phyloP scores from a whole-genome alignment of 2,329 filamentous ascomycete species.

The Fusarium heterosporum region DNA sequence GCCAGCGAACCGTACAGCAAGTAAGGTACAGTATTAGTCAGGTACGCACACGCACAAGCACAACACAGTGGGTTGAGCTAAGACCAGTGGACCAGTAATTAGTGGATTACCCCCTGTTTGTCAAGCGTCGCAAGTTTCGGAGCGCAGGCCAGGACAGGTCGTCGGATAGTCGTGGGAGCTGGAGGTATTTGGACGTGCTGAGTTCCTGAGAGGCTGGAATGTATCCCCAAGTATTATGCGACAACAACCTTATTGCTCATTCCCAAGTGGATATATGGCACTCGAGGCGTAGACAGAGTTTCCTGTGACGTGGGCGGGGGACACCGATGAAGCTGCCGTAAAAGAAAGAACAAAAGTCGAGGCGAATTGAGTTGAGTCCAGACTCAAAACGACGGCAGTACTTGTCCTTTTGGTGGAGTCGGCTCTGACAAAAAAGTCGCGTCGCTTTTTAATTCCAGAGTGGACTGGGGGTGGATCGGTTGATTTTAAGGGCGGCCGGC shows the following conservation, averaged over 20 bases:
- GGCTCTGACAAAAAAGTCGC: constrained; percentile 31
- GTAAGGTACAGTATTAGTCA: constrained; percentile 24
- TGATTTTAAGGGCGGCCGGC: constrained; percentile 39
- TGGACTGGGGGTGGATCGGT: constrained; percentile 40
- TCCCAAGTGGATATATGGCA: constrained; percentile 38
- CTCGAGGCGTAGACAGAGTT: constrained; percentile 13
- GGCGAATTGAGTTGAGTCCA: constrained; percentile 21
- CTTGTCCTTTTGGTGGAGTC: constrained; percentile 34
- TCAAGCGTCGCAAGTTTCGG: constrained; percentile 30
- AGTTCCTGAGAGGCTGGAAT: constrained; percentile 38
- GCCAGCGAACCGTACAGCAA: constrained; percentile 7
- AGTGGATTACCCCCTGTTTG: constrained; percentile 38
- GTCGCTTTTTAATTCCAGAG: constrained; percentile 28
- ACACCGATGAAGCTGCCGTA: constrained; percentile 2
- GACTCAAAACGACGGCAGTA: constrained; percentile 16
- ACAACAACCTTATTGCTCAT: constrained; percentile 44
- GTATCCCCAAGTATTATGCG: constrained; percentile 38
- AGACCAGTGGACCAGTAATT: constrained; percentile 28
- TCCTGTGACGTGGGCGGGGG: constrained; percentile 25
- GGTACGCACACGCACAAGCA: constrained; percentile 29
- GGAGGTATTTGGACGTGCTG: constrained; percentile 27
- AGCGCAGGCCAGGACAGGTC: constrained; percentile 2
- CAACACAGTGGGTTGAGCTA: constrained; percentile 30
- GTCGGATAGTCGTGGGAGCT: constrained; percentile 21
- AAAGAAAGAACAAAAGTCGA: constrained; percentile 5